Evolutionary conservation across 2,329 filamentous ascomycete species (phyloP), one percentile per base, ranked within the genome.

Genomic region (Nemania bipapillata): DNA sequence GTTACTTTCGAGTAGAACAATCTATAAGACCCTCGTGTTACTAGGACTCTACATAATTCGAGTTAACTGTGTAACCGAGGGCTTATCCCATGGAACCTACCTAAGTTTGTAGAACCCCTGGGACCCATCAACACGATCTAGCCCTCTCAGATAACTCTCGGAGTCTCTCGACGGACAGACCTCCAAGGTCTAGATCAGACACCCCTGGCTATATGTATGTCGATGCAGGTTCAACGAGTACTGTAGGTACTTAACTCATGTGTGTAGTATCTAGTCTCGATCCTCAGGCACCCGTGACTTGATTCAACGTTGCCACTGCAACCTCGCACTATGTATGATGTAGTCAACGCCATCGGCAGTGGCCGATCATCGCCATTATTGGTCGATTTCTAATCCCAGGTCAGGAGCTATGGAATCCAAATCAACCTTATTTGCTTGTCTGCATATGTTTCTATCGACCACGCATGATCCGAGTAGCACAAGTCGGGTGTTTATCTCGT

Each of bases 11-110:
- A 67, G 49, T 24, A 53, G 22, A 26, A 37, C 30, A 35, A 24
- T 63, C 20, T 28, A 28, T 53, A n/a, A n/a, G n/a, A 32, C 37
- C 30, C 32, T 50, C 8, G 30, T 40, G 40, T 54, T 45, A 40
- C 24, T 49, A 63, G 45, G 45, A 58, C 54, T 58, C 42, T 55
- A 32, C n/a, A n/a, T 26, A 65, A 17, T 58, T 7, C 22, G 9
- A 2, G 3, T 47, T 11, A 9, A n/a, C 7, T 37, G 40, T 30
- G 20, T 35, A 47, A 56, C 53, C 12, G 12, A 49, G 17, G 6
- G 4, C 24, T 11, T n/a, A 6, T 9, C 17, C 9, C 3, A 11
- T 49, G 11, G 12, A n/a, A 17, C 4, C 5, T n/a, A 53, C n/a
- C n/a, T n/a, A n/a, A n/a, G n/a, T n/a, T n/a, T 28, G 12, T 35